Base-by-base conservation (phyloP, 2,329 filamentous ascomycete genomes). In the Cladosporium oxysporum region DNA sequence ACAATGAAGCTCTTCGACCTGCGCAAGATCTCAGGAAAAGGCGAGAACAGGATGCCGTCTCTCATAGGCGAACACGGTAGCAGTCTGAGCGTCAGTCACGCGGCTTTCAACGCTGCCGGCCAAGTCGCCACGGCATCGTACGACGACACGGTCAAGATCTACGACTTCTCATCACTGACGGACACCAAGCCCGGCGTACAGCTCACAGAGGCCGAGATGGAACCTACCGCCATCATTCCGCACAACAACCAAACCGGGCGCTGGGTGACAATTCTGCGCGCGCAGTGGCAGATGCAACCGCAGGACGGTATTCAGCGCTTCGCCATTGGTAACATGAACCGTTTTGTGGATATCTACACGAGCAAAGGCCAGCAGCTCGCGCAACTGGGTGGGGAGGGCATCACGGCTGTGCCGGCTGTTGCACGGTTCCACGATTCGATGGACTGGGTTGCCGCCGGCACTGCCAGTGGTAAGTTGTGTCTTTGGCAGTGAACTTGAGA, bases 231-330 rank as follows among this genome's bases (percentile, higher is more conserved):
- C 0, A 81, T 87, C 1, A 85, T 98, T 0, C 83, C 83, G 12
- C 95, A 99, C 74, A 99, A 99, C 75, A 97, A 97, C 74, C 95
- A 99, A 80, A 98, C 93, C 0, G 95, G 94, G 0, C 85, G 93
- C 64, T 97, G 92, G 92, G 93, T 97, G 0, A 96, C 92, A 0
- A 97, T 89, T 72, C 80, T 90, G 84, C 75, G 96, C 84, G 85
- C 95, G 76, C 92, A 97, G 72, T 99, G 95, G 95, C 95, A 99
- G 77, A 83, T 86, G 35, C 84, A 86, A 55, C 94, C 95, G 0
- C 81, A 84, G 37, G 92, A 95, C 66, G 89, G 89, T 8, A 88
- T 96, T 5, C 90, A 96, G 69, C 92, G 94, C 68, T 93, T 99
- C 72, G 91, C 88, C 28, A 94, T 99, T 66, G 95, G 92, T 1